Base-by-base conservation (phyloP, 768 basidiomycete species). In the Russula foetens region DNA sequence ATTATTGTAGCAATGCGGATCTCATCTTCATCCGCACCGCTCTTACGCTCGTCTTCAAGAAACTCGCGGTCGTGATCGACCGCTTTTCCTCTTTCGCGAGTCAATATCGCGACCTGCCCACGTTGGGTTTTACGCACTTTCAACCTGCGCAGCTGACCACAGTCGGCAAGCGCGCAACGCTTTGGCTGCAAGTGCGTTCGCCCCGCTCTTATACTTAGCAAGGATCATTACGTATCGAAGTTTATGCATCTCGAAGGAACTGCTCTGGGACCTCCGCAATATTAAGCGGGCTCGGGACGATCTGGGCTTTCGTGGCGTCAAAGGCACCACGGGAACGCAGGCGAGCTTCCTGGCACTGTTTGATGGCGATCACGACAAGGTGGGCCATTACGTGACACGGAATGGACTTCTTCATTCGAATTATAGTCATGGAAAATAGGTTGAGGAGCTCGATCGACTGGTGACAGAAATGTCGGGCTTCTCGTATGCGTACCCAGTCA, bases 241-340 rank as follows among this genome's bases (percentile, higher is more conserved):
- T 21, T 29, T 35, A 23, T 14, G 33, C 9, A 31, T 26, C 28
- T 33, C n/a, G n/a, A 64, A 91, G 84, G 97, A 99, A 69, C 80
- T 99, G 2, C 78, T 98, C 1, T 98, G 95, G 96, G 97, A 99
- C 73, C 77, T 99, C 60, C 81, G 96, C 21, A 98, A 98, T 72
- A 79, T 99, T 69, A 84, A 86, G 70, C 84, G 96, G 31, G 93
- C 90, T 0, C 78, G 92, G 24, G 86, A 91, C 63, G 96, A 98
- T 71, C 74, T 99, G 52, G 96, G 97, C 4, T 98, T 99, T 79
- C 84, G 97, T 56, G 97, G 97, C 48, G 97, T 96, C 53, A 99
- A 99, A 74, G 97, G 97, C n/a, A 98, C 97, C 0, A 99, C 97
- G 0, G 97, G 97, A 9, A 98, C 97, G 0, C 97, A 98, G 72